Evolutionary conservation across 768 basidiomycete species (phyloP).

Genomic region (Collybia mongolica): DNA sequence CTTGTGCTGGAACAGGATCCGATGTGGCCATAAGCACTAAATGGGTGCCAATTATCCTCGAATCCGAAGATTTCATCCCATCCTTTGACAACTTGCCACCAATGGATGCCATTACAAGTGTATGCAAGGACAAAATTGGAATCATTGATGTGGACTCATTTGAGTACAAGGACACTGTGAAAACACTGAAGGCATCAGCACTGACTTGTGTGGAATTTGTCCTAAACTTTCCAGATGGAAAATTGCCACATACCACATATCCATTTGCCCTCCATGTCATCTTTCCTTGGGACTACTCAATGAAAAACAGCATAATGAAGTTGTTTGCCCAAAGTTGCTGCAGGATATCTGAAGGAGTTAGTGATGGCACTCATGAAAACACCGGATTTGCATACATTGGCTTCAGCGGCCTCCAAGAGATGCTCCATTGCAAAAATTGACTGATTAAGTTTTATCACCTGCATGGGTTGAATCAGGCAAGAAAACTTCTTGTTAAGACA

Average conservation of each 20-base stretch:
- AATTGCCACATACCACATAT: slow-evolving; percentile 19
- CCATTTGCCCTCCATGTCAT: slow-evolving; percentile 23
- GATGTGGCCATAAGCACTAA: too few species aligned
- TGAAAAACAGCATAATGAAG: slow-evolving; percentile 1
- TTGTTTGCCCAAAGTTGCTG: neutral
- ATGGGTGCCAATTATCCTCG: too few species aligned
- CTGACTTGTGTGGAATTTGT: slow-evolving; percentile 13
- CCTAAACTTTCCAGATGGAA: slow-evolving; percentile 17
- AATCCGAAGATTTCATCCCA: too few species aligned
- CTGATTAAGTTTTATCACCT: slow-evolving; percentile 11
- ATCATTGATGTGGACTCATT: neutral
- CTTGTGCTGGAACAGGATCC: too few species aligned
- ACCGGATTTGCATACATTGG: slow-evolving; percentile 12
- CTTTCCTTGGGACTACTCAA: slow-evolving; percentile 21
- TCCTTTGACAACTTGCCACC: too few species aligned
- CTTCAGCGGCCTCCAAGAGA: slow-evolving; percentile 8
- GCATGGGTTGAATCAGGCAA: slow-evolving; percentile 16
- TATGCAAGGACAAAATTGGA: too few species aligned
- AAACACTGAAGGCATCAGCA: neutral
- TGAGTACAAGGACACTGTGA: slow-evolving; percentile 1
- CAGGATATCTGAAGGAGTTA: neutral
- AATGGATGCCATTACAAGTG: too few species aligned
- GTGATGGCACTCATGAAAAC: slow-evolving; percentile 10
- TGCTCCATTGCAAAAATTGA: slow-evolving; percentile 1
- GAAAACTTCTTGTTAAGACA: slow-evolving; percentile 11